A percentile compares a stretch with the other conserved stretches of the same genome.
Evolutionary conservation across 768 basidiomycete genomes (phyloP).

Genomic region (Rhizopogon vesiculosus): DNA sequence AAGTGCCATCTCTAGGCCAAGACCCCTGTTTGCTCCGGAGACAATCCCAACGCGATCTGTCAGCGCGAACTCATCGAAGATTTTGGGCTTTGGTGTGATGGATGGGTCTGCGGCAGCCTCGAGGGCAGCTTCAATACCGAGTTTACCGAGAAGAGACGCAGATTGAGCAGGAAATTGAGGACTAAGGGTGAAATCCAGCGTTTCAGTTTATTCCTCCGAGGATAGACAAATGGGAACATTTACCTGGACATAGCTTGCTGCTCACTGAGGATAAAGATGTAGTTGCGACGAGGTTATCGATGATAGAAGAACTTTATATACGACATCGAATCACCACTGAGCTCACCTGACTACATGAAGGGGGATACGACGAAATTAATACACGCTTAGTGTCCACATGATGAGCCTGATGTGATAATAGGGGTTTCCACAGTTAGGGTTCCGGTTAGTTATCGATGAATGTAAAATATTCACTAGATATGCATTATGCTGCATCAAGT

Average conservation of each 20-base stretch:
- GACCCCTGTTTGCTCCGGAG: conserved; percentile 61
- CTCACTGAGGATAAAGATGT: not conserved
- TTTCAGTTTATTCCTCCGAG: not conserved
- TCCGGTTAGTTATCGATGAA: too few species aligned
- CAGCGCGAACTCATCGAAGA: conserved; percentile 57
- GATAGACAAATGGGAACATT: not conserved
- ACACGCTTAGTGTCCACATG: not conserved
- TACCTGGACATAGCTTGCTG: not conserved
- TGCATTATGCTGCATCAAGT: too few species aligned
- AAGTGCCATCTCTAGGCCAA: conserved; percentile 83
- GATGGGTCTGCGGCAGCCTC: conserved; percentile 33
- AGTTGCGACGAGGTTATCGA: not conserved
- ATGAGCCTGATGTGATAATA: not conserved
- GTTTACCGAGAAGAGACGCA: conserved; percentile 50
- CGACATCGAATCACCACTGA: not conserved
- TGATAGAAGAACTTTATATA: not conserved
- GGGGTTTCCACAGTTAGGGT: too few species aligned
- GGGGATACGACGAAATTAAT: not conserved
- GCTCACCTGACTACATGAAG: not conserved
- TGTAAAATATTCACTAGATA: too few species aligned
- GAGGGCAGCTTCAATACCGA: conserved; percentile 60
- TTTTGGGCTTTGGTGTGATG: conserved; percentile 37
- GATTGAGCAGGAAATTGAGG: conserved; percentile 30
- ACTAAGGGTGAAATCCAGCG: not conserved
- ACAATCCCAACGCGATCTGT: conserved; percentile 55